Percentiles rank a stretch among this genome's conserved stretches.
These are phyloP conservation scores for Cenchrus purpureus DNA, from an alignment of 176 grass and related monocot species.

Conservation along the genomic window DNA sequence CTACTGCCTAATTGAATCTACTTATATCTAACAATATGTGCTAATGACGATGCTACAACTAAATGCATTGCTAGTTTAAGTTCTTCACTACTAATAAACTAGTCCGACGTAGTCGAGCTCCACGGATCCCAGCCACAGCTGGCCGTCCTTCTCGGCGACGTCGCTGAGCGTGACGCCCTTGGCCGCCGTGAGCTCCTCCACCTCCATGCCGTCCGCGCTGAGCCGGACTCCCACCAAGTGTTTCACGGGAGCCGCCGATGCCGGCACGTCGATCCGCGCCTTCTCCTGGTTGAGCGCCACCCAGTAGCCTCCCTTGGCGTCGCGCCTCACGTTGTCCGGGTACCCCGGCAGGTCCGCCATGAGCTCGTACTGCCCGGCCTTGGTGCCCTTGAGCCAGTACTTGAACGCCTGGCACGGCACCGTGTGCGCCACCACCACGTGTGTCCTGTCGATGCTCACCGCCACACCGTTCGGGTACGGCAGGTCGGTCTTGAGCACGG, in stretches of 20 bases:
- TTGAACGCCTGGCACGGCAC: conserved; percentile 31
- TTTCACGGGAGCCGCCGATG: conserved; percentile 1
- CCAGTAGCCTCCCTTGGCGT: conserved; percentile 50
- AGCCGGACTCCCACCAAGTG: conserved; percentile 43
- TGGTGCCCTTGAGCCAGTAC: conserved; percentile 53
- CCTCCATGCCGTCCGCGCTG: background rate
- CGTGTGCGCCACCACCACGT: conserved; percentile 54
- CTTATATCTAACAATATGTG: no score
- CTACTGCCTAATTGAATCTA: no score
- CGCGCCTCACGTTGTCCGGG: conserved; percentile 59
- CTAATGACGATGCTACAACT: no score
- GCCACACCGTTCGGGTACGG: conserved; percentile 57
- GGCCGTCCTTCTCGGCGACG: conserved; percentile 51
- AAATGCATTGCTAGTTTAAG: no score
- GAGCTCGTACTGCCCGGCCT: conserved; percentile 38
- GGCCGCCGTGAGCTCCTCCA: conserved; percentile 34
- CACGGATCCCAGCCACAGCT: conserved; percentile 55
- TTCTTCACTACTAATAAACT: background rate
- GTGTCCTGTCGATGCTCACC: conserved; percentile 46
- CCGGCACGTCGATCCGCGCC: background rate
- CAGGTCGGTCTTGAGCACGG: conserved; percentile 44
- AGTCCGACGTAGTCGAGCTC: conserved; percentile 46
- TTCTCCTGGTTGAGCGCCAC: conserved; percentile 54
- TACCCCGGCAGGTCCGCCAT: conserved; percentile 61
- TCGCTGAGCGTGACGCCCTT: conserved; percentile 57